Evolutionary conservation across 2,329 filamentous ascomycete species (phyloP), one percentile per base, ranked within the genome.

Genomic region (Monilinia polystroma): DNA sequence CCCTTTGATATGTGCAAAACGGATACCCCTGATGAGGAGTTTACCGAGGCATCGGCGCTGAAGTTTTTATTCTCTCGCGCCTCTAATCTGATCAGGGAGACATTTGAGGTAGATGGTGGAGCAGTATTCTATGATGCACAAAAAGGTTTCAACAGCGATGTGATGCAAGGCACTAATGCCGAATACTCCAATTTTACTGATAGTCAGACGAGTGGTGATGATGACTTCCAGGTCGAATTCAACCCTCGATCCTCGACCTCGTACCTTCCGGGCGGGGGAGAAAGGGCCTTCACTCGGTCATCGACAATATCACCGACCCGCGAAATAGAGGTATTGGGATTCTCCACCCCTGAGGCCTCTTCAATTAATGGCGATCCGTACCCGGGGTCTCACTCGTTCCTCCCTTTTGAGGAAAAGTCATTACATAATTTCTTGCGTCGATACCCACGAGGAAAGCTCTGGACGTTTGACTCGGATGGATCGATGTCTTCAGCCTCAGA

Each of bases 371-470:
- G 72, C 0, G 74, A 77, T 66, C 54, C 45, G 14, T 66, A 69
- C 10, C 73, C 74, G 4, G 74, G 73, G 5, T 49, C 68, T 23
- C 63, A 73, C 49, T 67, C 68, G 2, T 76, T 76, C 64, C 57
- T 64, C n/a, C 69, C 73, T 2, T 69, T 77, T 23, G 67, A 73
- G n/a, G 74, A 76, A 59, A 74, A 72, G 49, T 64, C 70, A 2
- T 66, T 77, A 29, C 70, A 74, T 14, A 63, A 67, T 16, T 72
- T 82, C 16, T 72, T 82, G 12, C 76, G 75, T 32, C 78, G 79
- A n/a, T 82, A 82, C 67, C 78, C 80, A 6, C 77, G 79, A 63
- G 81, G 81, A 16, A 81, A 81, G 59, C 70, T 83, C 1, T 83
- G 80, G 80, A 80, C 79, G 1, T 81, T 82, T 66, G 79, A 82